Conservation (phyloP, 2,329 filamentous ascomycete genomes). For the Aspergillus ustus region DNA sequence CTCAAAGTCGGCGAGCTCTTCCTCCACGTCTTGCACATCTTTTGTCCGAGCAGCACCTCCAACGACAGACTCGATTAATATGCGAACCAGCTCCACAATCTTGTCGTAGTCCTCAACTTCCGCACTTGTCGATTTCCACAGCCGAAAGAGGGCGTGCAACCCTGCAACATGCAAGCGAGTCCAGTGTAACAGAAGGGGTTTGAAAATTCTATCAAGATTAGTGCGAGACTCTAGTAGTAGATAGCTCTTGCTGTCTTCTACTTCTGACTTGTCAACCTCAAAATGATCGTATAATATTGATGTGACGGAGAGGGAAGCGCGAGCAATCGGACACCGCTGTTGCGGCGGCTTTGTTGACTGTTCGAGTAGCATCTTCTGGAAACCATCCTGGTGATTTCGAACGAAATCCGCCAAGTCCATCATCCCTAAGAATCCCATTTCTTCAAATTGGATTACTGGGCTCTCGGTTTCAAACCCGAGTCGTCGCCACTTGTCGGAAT, state of each 20-base stretch:
- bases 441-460: constrained; percentile 82
- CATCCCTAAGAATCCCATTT: constrained; percentile 87
- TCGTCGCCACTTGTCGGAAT: constrained; percentile 89
- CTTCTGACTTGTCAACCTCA: constrained; percentile 82
- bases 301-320: constrained; percentile 84
- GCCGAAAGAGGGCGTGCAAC: constrained; percentile 81
- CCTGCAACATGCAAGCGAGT: constrained; percentile 84
- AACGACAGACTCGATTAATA: constrained; percentile 86
- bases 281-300: constrained; percentile 93
- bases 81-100: constrained; percentile 86
- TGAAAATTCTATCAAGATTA: constrained; percentile 84
- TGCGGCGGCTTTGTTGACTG: constrained; percentile 74
- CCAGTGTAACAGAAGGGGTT: constrained; percentile 89
- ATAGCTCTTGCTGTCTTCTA: constrained; percentile 77
- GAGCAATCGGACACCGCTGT: constrained; percentile 83
- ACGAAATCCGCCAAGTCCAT: constrained; percentile 98
- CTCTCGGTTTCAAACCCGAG: constrained; percentile 91
- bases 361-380: constrained; percentile 89
- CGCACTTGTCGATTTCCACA: constrained; percentile 91
- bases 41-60: constrained; percentile 80
- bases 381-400: constrained; percentile 86
- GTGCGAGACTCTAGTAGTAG: constrained; percentile 73
- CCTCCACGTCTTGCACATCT: constrained; percentile 84
- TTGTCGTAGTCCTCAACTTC: constrained; percentile 89
- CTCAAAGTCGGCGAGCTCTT: constrained; percentile 84